phyloP scores from a whole-genome alignment of 2,329 filamentous ascomycete genomes.

The Aspergillus pseudotamarii region DNA sequence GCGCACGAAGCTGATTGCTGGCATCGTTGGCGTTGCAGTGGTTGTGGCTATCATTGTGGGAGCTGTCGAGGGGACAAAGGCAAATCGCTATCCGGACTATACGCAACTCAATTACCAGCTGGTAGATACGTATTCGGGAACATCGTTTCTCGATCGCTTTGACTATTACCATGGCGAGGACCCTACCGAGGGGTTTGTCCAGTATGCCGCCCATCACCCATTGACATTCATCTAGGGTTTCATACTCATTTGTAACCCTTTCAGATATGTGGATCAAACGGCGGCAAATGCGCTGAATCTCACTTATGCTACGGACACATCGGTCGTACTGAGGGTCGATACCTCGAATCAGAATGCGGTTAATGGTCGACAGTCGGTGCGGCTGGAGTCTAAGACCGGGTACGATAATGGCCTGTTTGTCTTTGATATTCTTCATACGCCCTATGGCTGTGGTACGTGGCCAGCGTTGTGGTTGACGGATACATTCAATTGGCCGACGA shows the following conservation, averaged over 20 bases:
- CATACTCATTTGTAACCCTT: not conserved
- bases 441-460: conserved; percentile 67
- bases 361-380: conserved; percentile 65
- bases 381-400: conserved; percentile 61
- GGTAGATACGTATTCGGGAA: conserved; percentile 45
- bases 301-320: conserved; percentile 58
- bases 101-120: conserved; percentile 43
- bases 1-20: conserved; percentile 52
- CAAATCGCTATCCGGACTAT: conserved; percentile 50
- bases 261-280: conserved; percentile 44
- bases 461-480: conserved; percentile 69
- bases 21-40: conserved; percentile 42
- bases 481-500: conserved; percentile 60
- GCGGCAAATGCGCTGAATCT: conserved; percentile 54
- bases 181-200: conserved; percentile 49
- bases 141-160: conserved; percentile 50
- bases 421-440: conserved; percentile 67
- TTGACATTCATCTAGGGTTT: not conserved
- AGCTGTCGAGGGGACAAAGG: conserved; percentile 38
- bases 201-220: conserved; percentile 44
- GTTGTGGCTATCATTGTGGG: conserved; percentile 55
- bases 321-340: conserved; percentile 64
- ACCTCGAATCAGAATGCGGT: conserved; percentile 60
- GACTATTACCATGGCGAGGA: conserved; percentile 49
- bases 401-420: conserved; percentile 68